phyloP scores from a whole-genome alignment of 106 monocot species.

The Acorus calamus region DNA sequence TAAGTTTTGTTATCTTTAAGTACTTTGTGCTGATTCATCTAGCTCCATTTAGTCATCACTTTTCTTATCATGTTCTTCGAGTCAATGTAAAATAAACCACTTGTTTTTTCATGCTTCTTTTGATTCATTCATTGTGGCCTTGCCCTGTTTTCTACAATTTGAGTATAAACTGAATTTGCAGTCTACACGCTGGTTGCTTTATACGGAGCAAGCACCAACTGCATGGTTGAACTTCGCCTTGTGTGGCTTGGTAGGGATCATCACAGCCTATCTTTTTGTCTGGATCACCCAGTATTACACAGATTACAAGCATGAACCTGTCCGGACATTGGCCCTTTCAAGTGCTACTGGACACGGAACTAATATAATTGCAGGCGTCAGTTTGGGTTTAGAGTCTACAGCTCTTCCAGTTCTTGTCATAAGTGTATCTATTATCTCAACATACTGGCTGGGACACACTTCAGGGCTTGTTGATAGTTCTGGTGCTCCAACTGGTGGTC shows the following conservation, averaged over 20 bases:
- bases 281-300: constrained; percentile 99
- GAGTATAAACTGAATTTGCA: constrained; percentile 14
- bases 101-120: background rate
- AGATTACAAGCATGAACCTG: constrained; percentile 96
- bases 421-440: constrained; percentile 70
- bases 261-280: constrained; percentile 84
- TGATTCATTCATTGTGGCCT: background rate
- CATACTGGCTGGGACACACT: constrained; percentile 89
- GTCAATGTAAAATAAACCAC: too few relatives aligned
- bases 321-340: constrained; percentile 69
- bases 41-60: too few relatives aligned
- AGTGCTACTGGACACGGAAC: constrained; percentile 96
- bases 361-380: constrained; percentile 95
- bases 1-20: constrained; percentile 28
- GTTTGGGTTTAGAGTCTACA: constrained; percentile 90
- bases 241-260: constrained; percentile 92
- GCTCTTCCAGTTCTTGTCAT: constrained; percentile 97
- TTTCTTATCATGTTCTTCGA: too few relatives aligned
- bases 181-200: constrained; percentile 96
- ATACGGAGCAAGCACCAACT: constrained; percentile 90
- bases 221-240: constrained; percentile 95
- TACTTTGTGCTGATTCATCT: background rate
- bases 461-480: constrained; percentile 83
- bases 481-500: constrained; percentile 76
- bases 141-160: constrained; percentile 3